Evolutionary conservation across 495 filamentous ascomycete species (phyloP).

Genomic region (Neurospora hispaniola): DNA sequence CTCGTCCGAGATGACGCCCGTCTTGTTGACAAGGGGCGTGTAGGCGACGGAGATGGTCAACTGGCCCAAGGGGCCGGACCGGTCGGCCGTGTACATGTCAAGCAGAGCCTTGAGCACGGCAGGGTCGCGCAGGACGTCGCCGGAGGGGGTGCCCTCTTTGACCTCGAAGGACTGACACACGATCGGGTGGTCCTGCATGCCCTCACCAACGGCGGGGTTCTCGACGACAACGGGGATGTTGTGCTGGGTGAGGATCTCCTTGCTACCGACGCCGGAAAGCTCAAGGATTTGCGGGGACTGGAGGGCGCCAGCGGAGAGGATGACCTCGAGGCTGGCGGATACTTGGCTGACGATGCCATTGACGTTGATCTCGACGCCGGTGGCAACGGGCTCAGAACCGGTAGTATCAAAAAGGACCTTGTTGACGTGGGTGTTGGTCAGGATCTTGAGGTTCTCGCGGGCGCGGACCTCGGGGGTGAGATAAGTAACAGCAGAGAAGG

Average conservation of each 20-base stretch:
- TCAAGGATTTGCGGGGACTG: constrained; percentile 53
- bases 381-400: constrained; percentile 18
- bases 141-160: constrained; percentile 27
- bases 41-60: constrained; percentile 33
- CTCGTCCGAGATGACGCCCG: constrained; percentile 19
- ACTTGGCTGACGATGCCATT: constrained; percentile 16
- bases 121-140: constrained; percentile 33
- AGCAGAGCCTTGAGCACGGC: constrained; percentile 24
- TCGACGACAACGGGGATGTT: constrained; percentile 60
- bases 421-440: constrained; percentile 35
- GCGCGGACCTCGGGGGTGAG: constrained; percentile 22
- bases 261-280: constrained; percentile 67
- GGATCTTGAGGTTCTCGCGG: constrained; percentile 34
- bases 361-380: constrained; percentile 23
- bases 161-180: constrained; percentile 32
- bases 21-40: constrained; percentile 29
- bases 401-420: constrained; percentile 26
- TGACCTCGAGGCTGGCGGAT: constrained; percentile 38
- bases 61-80: constrained; percentile 26
- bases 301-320: constrained; percentile 49
- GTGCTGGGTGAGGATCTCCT: constrained; percentile 49
- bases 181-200: constrained; percentile 40
- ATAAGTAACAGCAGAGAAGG: constrained; percentile 30
- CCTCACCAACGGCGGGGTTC: constrained; percentile 69
- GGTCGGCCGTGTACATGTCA: constrained; percentile 25